Percentiles rank a stretch among this genome's conserved stretches.
Evolutionary conservation across 306 rosid genomes (phyloP).

Genomic region (Cotoneaster glaucophyllus): DNA sequence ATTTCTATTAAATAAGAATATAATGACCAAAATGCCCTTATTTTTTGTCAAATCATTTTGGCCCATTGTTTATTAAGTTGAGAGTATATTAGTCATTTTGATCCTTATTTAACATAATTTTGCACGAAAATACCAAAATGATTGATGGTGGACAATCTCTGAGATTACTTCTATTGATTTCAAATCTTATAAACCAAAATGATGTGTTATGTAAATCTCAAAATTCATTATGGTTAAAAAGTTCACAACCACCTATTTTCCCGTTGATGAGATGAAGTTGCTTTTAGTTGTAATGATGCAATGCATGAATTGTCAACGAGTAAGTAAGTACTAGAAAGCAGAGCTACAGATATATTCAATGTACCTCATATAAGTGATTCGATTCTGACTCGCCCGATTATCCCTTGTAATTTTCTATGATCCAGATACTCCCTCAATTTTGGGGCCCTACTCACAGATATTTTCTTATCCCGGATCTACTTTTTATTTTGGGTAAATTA

Average conservation of each 20-base stretch:
- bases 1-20: no score
- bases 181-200: accelerated
- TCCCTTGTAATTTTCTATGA: neutral
- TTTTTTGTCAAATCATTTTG: no score
- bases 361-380: neutral
- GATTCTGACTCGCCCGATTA: neutral
- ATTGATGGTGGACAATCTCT: accelerated
- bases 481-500: no score
- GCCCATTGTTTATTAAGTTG: no score
- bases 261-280: neutral
- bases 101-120: no score
- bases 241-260: no score
- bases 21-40: no score
- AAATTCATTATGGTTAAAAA: accelerated
- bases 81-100: no score
- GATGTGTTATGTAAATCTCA: accelerated
- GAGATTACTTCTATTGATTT: accelerated
- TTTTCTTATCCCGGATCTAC: neutral
- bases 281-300: neutral
- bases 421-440: neutral
- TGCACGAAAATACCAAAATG: no score
- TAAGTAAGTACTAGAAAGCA: neutral
- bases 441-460: neutral
- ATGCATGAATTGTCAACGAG: neutral
- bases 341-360: neutral